phyloP scores from a whole-genome alignment of 805 yeast species.

The Kodamaea hsintzibuensis region DNA sequence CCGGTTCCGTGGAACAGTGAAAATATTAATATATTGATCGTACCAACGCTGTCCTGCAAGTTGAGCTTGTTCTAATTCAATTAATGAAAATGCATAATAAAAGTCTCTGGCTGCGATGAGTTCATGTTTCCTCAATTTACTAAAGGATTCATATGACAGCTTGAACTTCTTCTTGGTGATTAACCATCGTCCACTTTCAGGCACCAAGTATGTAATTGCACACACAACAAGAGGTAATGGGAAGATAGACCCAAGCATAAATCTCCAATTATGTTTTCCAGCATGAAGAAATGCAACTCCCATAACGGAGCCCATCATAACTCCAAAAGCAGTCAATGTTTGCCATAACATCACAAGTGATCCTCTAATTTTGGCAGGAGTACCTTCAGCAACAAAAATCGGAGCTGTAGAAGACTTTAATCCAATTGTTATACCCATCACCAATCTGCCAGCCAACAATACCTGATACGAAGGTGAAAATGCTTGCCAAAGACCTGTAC shows the following conservation, averaged over 20 bases:
- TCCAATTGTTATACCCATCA: slow-evolving; percentile 18
- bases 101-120: slow-evolving; percentile 16
- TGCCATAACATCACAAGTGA: slow-evolving; percentile 18
- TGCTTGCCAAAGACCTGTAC: slow-evolving; percentile 17
- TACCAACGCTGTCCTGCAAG: slow-evolving; percentile 3
- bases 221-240: slow-evolving; percentile 12
- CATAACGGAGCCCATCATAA: slow-evolving; percentile 17
- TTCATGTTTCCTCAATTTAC: slow-evolving; percentile 10
- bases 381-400: slow-evolving; percentile 14
- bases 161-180: slow-evolving; percentile 15
- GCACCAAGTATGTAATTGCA: slow-evolving; percentile 18
- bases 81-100: slow-evolving; percentile 11
- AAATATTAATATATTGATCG: slow-evolving; percentile 8
- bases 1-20: slow-evolving; percentile 11
- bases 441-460: slow-evolving; percentile 15
- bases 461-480: slow-evolving; percentile 10
- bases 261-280: slow-evolving; percentile 14
- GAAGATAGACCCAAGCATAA: slow-evolving; percentile 17
- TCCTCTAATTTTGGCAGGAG: slow-evolving; percentile 17
- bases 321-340: slow-evolving; percentile 18
- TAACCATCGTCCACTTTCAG: slow-evolving; percentile 30
- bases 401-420: slow-evolving; percentile 17
- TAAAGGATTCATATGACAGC: slow-evolving; percentile 17
- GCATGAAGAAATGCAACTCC: slow-evolving; percentile 11
- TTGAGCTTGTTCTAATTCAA: slow-evolving; percentile 5